These are phyloP conservation scores for Jaltomata sinuosa DNA, from an alignment of 257 asterid genomes.

Conservation along the genomic window DNA sequence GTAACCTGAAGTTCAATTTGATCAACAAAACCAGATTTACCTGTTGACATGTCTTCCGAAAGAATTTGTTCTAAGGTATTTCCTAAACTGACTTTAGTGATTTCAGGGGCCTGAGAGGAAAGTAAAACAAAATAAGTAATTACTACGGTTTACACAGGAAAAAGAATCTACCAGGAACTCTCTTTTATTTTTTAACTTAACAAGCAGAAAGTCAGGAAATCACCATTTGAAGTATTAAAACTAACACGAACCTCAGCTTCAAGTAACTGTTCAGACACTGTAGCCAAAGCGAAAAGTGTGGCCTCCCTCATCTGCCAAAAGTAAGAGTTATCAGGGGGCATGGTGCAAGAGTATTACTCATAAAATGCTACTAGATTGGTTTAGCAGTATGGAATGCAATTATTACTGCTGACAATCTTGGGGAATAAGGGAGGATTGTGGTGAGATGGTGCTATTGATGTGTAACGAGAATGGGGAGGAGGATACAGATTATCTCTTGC, in stretches of 20 bases:
- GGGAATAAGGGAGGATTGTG: background rate
- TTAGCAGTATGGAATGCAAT: background rate
- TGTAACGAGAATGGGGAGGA: background rate
- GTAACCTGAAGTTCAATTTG: slow-evolving; percentile 4
- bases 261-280: slow-evolving; percentile 80
- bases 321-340: background rate
- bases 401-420: background rate
- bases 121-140: slow-evolving; percentile 3
- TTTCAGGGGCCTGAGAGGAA: slow-evolving; percentile 50
- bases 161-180: background rate
- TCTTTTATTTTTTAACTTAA: background rate
- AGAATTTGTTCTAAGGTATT: slow-evolving; percentile 58
- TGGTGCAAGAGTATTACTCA: background rate
- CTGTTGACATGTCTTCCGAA: slow-evolving; percentile 75
- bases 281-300: slow-evolving; percentile 73
- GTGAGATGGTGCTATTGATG: background rate
- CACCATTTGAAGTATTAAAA: background rate
- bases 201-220: background rate
- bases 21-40: slow-evolving; percentile 26
- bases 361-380: background rate
- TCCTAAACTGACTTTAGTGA: slow-evolving; percentile 27
- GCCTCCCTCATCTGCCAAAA: slow-evolving; percentile 86
- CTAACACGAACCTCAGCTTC: slow-evolving; percentile 58
- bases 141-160: background rate
- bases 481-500: background rate